Evolutionary conservation across 2,329 filamentous ascomycete species (phyloP).

Genomic region (Colletotrichum navitas): DNA sequence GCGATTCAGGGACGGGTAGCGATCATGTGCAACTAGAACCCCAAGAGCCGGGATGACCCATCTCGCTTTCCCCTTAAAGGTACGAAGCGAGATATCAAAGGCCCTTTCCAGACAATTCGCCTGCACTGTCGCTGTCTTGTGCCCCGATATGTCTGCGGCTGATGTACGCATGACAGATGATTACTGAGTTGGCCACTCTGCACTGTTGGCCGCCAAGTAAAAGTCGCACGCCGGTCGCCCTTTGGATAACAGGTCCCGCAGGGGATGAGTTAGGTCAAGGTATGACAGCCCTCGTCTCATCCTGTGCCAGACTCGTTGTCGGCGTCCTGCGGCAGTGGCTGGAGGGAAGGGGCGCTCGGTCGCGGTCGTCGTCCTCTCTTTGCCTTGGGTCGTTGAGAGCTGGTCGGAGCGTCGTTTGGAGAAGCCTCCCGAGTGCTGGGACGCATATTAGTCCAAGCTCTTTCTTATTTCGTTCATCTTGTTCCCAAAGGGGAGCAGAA

Average conservation of each 20-base stretch:
- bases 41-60: background rate
- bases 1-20: background rate
- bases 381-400: constrained; percentile 20
- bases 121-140: background rate
- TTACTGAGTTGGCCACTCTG: background rate
- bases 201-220: background rate
- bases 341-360: constrained; percentile 18
- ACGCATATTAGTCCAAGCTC: background rate
- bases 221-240: too few relatives aligned
- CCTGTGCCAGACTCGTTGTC: constrained; percentile 19
- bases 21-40: background rate
- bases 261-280: background rate
- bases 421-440: constrained; percentile 25
- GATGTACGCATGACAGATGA: background rate
- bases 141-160: background rate
- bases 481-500: background rate
- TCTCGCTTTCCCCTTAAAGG: background rate
- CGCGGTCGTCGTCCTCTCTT: constrained; percentile 34
- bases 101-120: background rate
- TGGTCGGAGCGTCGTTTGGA: constrained; percentile 15
- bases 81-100: background rate
- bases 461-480: background rate
- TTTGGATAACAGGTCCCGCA: too few relatives aligned
- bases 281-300: background rate
- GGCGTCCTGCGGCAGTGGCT: constrained; percentile 11